A percentile compares a stretch with the other conserved stretches of the same genome.
Conservation (phyloP, 192 early-diverging fungal species). For the Coemansia sp. region DNA sequence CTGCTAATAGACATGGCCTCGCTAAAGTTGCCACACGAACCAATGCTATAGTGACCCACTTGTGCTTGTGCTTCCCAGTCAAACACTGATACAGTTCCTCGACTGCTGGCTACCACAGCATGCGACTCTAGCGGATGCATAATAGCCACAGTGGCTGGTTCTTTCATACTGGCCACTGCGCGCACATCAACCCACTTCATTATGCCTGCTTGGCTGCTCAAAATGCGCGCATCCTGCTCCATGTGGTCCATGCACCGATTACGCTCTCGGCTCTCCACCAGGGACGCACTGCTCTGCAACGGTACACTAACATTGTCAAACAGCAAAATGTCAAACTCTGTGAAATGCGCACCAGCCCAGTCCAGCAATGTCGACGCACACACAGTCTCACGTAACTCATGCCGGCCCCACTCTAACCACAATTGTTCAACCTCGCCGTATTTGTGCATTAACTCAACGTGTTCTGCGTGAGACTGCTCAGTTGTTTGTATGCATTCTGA, state of each 20-base stretch:
- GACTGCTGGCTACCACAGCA: conserved; percentile 71
- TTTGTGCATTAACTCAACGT: conserved; percentile 10
- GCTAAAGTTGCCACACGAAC: neutral
- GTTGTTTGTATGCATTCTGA: too few species aligned
- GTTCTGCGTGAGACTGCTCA: too few species aligned
- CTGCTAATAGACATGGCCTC: conserved; percentile 58
- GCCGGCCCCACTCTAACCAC: conserved; percentile 46
- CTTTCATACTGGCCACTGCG: conserved; percentile 14
- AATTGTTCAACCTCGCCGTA: conserved; percentile 25
- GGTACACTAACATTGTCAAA: conserved; percentile 33
- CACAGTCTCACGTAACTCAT: conserved; percentile 38
- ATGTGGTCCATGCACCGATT: conserved; percentile 29
- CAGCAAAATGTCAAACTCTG: conserved; percentile 43
- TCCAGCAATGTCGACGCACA: conserved; percentile 45
- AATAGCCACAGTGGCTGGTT: conserved; percentile 26
- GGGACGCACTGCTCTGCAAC: conserved; percentile 39
- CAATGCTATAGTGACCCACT: conserved; percentile 35
- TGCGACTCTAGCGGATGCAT: conserved; percentile 90
- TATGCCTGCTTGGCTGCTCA: conserved; percentile 18
- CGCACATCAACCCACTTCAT: conserved; percentile 47
- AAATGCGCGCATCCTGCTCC: conserved; percentile 26
- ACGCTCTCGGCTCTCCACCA: conserved; percentile 49
- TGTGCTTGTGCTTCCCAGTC: conserved; percentile 51
- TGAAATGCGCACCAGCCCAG: conserved; percentile 53
- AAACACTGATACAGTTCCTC: conserved; percentile 55